Evolutionary conservation across 768 basidiomycete species (phyloP).

Genomic region (Suillus brevipes): DNA sequence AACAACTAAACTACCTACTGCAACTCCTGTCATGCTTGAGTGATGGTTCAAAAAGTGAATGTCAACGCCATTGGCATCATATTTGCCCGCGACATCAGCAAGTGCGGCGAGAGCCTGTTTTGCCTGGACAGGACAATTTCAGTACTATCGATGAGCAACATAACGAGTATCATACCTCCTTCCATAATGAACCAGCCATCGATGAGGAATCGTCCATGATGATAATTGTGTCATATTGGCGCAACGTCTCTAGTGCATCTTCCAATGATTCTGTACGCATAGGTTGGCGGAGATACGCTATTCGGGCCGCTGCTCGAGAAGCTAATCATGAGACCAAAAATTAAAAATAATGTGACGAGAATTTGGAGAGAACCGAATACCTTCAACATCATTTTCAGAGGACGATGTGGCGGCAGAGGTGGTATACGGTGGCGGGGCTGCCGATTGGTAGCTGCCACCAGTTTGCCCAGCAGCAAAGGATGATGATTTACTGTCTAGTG

Average conservation of each 20-base stretch:
- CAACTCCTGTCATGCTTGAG: slow-evolving; percentile 36
- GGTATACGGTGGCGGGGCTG: slow-evolving; percentile 28
- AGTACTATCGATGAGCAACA: not conserved
- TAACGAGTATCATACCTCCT: slow-evolving; percentile 38
- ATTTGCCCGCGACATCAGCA: slow-evolving; percentile 46
- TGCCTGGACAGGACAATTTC: slow-evolving; percentile 33
- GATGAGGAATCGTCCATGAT: slow-evolving; percentile 63
- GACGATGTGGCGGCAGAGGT: slow-evolving; percentile 10
- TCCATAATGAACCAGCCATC: slow-evolving; percentile 52
- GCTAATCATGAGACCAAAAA: slow-evolving; percentile 26
- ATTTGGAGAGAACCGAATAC: slow-evolving; percentile 23
- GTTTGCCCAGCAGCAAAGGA: not conserved
- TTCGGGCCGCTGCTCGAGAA: slow-evolving; percentile 3
- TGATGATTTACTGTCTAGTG: slow-evolving; percentile 8
- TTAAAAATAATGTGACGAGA: slow-evolving; percentile 22
- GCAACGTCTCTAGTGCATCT: slow-evolving; percentile 36
- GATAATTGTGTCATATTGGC: slow-evolving; percentile 55
- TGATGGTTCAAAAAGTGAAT: slow-evolving; percentile 57
- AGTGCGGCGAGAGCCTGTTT: slow-evolving; percentile 47
- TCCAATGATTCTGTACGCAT: slow-evolving; percentile 29
- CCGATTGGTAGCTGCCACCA: slow-evolving; percentile 5
- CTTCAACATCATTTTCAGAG: slow-evolving; percentile 8
- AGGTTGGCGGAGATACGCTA: slow-evolving; percentile 19
- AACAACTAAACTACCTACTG: slow-evolving; percentile 27
- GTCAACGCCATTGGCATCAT: slow-evolving; percentile 62